Evolutionary conservation across 1,284 basidiomycete genomes (phyloP).

Genomic region (Vanrija pseudolonga): DNA sequence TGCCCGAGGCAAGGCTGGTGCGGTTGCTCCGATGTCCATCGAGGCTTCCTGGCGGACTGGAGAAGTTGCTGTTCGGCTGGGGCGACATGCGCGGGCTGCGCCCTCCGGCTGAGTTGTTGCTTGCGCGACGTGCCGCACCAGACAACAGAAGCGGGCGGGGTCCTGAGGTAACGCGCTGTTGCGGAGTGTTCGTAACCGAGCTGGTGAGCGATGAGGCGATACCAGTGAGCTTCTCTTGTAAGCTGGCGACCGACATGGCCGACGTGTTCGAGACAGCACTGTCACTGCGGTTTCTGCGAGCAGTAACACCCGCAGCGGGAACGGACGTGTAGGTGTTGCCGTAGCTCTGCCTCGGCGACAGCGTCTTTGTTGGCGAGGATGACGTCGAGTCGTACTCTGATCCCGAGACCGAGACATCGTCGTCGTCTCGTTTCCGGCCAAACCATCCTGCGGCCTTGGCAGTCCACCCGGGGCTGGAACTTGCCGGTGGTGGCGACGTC

Average conservation of each 20-base stretch:
- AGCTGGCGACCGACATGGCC: slow-evolving; percentile 18
- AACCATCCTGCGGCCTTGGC: not conserved
- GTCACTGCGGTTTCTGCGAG: slow-evolving; percentile 10
- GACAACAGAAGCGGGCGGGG: slow-evolving; percentile 31
- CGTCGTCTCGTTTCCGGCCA: slow-evolving; percentile 5
- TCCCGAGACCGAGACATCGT: slow-evolving; percentile 12
- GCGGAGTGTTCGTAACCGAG: not conserved
- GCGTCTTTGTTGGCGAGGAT: not conserved
- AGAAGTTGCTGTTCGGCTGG: no score
- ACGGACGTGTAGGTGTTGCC: no score
- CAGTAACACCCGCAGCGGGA: not conserved
- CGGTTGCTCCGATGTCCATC: no score
- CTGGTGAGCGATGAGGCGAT: slow-evolving; percentile 7
- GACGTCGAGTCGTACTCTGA: slow-evolving; percentile 11
- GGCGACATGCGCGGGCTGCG: no score
- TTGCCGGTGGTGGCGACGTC: not conserved
- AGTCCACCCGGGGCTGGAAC: no score
- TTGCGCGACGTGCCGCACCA: slow-evolving; percentile 19
- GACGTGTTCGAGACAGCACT: slow-evolving; percentile 11
- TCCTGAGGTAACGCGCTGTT: slow-evolving; percentile 8
- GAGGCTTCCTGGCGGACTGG: no score
- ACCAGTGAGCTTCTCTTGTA: slow-evolving; percentile 21
- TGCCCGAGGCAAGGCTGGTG: no score
- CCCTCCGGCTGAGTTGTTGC: not conserved
- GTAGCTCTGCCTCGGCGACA: no score